phyloP scores from a whole-genome alignment of 345 rosid species.

The Eucalyptus viminalis region DNA sequence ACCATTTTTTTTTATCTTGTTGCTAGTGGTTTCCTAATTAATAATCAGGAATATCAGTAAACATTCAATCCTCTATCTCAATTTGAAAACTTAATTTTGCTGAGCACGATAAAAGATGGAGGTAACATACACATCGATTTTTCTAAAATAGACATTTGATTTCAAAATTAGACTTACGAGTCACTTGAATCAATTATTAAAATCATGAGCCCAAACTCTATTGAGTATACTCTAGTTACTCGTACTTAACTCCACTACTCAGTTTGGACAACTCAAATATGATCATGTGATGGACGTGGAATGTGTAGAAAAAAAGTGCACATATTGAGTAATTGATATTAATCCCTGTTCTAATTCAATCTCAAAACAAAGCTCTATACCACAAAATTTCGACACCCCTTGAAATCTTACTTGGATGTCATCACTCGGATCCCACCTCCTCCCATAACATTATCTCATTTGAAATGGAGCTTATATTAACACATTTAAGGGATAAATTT shows the following conservation, averaged over 20 bases:
- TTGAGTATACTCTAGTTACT: background rate
- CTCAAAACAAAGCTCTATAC: accelerated
- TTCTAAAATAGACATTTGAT: background rate
- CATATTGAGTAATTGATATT: background rate
- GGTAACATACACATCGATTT: background rate
- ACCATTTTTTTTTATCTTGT: too few species aligned
- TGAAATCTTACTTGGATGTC: background rate
- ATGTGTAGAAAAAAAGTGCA: background rate
- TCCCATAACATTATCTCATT: background rate
- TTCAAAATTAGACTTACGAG: background rate
- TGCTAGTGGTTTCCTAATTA: too few species aligned
- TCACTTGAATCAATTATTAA: background rate
- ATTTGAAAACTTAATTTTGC: background rate
- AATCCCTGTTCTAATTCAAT: background rate
- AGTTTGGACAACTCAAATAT: background rate
- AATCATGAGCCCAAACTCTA: background rate
- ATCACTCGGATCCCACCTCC: background rate
- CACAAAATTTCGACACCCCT: background rate
- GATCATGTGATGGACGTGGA: background rate
- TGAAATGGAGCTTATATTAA: background rate
- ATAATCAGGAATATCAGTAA: too few species aligned
- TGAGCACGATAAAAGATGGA: background rate
- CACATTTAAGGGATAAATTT: background rate
- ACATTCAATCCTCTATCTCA: background rate
- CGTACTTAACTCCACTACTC: background rate